Evolutionary conservation across 2,329 filamentous ascomycete genomes (phyloP).

Genomic region (Colletotrichum coccodes): DNA sequence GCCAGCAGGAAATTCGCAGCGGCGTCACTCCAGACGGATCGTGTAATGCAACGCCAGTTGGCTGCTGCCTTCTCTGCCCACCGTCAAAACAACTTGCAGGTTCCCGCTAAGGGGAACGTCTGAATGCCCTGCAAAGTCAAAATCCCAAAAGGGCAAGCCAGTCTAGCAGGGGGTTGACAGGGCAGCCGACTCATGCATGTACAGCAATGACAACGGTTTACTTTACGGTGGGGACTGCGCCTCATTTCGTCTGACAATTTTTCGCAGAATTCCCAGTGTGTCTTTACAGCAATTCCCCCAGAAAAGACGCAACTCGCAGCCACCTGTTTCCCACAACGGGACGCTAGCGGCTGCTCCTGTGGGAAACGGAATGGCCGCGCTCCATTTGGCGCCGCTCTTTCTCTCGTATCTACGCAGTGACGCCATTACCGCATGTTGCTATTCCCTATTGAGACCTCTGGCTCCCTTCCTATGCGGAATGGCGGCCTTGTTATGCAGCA

Average conservation of each 20-base stretch:
- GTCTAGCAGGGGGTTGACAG: conserved; percentile 25
- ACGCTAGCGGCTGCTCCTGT: conserved; percentile 32
- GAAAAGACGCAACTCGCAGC: conserved; percentile 23
- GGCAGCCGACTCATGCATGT: conserved; percentile 30
- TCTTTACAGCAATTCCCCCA: conserved; percentile 28
- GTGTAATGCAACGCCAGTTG: background rate
- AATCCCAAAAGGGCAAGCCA: conserved; percentile 30
- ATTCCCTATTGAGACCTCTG: conserved; percentile 22
- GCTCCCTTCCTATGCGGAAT: conserved; percentile 1
- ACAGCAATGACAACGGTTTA: conserved; percentile 29
- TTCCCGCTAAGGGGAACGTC: background rate
- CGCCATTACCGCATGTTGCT: conserved; percentile 32
- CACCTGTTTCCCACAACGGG: conserved; percentile 27
- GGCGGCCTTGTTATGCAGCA: conserved; percentile 5
- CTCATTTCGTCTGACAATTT: conserved; percentile 30
- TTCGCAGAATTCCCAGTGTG: conserved; percentile 11
- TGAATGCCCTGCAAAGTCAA: conserved; percentile 26
- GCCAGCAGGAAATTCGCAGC: background rate
- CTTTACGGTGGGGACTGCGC: conserved; percentile 28
- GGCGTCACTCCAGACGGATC: background rate
- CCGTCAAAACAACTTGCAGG: background rate
- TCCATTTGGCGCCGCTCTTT: conserved; percentile 31
- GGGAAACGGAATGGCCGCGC: conserved; percentile 33
- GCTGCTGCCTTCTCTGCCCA: background rate
- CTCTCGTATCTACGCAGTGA: conserved; percentile 32